Evolutionary conservation across 495 filamentous ascomycete genomes (phyloP).

Genomic region (Aspergillus mulundensis): DNA sequence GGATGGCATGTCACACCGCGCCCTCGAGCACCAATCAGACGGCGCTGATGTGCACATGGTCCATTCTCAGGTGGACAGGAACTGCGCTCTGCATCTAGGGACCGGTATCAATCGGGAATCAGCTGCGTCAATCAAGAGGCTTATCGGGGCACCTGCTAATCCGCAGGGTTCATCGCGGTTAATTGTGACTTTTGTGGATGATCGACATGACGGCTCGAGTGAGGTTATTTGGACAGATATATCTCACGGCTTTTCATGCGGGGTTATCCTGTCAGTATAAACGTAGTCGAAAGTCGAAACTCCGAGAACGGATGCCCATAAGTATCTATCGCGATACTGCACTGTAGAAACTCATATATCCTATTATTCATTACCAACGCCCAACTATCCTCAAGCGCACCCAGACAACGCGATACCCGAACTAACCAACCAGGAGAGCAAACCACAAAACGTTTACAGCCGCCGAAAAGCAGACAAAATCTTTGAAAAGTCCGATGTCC

Average conservation of each 20-base stretch:
- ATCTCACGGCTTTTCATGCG: background rate
- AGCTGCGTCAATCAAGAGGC: background rate
- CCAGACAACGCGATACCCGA: background rate
- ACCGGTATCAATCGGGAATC: background rate
- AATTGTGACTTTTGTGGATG: background rate
- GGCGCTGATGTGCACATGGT: conserved; percentile 3
- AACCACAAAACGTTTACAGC: conserved; percentile 1
- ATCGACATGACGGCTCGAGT: background rate
- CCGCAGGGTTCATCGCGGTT: background rate
- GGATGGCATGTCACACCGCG: background rate
- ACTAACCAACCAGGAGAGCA: background rate
- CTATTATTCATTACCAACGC: background rate
- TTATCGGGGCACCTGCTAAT: background rate
- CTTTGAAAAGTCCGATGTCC: conserved; percentile 5
- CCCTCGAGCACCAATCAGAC: background rate
- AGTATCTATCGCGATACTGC: too few species aligned
- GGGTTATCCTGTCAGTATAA: background rate
- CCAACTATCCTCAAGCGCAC: background rate
- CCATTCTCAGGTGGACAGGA: background rate
- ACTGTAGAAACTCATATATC: background rate
- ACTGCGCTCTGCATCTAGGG: background rate
- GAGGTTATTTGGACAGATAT: background rate
- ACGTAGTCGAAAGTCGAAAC: too few species aligned
- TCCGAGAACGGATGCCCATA: too few species aligned
- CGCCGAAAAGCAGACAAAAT: conserved; percentile 9